phyloP scores from a whole-genome alignment of 257 asterid species.

The Fraxinus quadrangulata region DNA sequence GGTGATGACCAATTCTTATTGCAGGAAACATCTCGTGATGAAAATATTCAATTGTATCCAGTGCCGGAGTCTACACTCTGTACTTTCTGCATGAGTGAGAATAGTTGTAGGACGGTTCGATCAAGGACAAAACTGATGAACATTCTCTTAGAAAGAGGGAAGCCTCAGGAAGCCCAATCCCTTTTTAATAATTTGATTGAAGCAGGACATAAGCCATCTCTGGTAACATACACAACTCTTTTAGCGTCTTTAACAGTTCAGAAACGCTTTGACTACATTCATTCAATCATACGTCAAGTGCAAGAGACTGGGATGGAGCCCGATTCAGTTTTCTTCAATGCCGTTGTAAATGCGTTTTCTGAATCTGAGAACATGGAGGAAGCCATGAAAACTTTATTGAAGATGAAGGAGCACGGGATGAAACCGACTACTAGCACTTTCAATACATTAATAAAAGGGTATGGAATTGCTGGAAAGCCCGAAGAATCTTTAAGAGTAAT shows the following conservation, averaged over 20 bases:
- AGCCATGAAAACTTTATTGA: conserved; percentile 53
- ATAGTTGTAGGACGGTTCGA: conserved; percentile 54
- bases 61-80: conserved; percentile 46
- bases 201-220: conserved; percentile 71
- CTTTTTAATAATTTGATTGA: conserved; percentile 55
- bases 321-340: conserved; percentile 63
- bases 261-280: conserved; percentile 53
- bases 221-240: conserved; percentile 72
- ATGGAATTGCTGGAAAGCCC: conserved; percentile 66
- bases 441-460: conserved; percentile 73
- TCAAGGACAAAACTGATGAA: conserved; percentile 62
- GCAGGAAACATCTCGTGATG: conserved; percentile 45
- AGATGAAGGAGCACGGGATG: conserved; percentile 62
- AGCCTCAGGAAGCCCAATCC: conserved; percentile 50
- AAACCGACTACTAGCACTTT: conserved; percentile 62
- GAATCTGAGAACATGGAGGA: conserved; percentile 77
- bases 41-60: conserved; percentile 42
- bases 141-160: conserved; percentile 52
- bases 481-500: conserved; percentile 58
- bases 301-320: conserved; percentile 49
- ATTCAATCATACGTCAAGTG: conserved; percentile 53
- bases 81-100: conserved; percentile 47
- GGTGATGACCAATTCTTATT: conserved; percentile 8
- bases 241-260: conserved; percentile 63
- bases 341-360: conserved; percentile 70